A percentile compares a stretch with the other conserved stretches of the same genome.
These are phyloP conservation scores for Albatrellus ellisii DNA, from an alignment of 768 basidiomycete genomes.

Conservation along the genomic window DNA sequence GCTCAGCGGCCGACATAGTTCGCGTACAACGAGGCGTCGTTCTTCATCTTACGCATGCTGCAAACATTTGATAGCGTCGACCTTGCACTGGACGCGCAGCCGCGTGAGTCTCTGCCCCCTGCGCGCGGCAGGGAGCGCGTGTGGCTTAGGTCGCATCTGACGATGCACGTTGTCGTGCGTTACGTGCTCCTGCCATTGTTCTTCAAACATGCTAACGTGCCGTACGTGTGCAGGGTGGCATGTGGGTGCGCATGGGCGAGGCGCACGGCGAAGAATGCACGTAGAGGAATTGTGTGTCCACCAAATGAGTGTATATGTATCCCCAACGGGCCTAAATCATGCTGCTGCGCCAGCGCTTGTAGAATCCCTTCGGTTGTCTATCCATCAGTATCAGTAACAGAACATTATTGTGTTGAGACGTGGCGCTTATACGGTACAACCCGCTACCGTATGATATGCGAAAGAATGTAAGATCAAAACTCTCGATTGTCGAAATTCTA, in stretches of 20 bases:
- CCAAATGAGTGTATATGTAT: too few species aligned
- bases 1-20: slow-evolving; percentile 23
- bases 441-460: too few species aligned
- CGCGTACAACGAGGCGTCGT: slow-evolving; percentile 39
- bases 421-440: too few species aligned
- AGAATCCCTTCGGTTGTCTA: too few species aligned
- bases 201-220: neutral
- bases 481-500: too few species aligned
- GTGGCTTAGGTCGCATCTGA: slow-evolving; percentile 9
- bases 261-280: too few species aligned
- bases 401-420: too few species aligned
- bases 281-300: too few species aligned
- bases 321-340: too few species aligned
- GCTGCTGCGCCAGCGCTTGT: too few species aligned
- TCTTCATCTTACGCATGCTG: slow-evolving; percentile 37
- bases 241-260: slow-evolving; percentile 1
- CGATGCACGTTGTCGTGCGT: neutral
- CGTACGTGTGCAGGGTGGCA: neutral
- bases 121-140: slow-evolving; percentile 4
- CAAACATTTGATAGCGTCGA: slow-evolving; percentile 29
- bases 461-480: too few species aligned
- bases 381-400: too few species aligned
- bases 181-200: neutral
- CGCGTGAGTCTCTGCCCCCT: slow-evolving; percentile 6
- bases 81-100: slow-evolving; percentile 11